phyloP scores from a whole-genome alignment of 345 rosid species.

The Pistacia atlantica region DNA sequence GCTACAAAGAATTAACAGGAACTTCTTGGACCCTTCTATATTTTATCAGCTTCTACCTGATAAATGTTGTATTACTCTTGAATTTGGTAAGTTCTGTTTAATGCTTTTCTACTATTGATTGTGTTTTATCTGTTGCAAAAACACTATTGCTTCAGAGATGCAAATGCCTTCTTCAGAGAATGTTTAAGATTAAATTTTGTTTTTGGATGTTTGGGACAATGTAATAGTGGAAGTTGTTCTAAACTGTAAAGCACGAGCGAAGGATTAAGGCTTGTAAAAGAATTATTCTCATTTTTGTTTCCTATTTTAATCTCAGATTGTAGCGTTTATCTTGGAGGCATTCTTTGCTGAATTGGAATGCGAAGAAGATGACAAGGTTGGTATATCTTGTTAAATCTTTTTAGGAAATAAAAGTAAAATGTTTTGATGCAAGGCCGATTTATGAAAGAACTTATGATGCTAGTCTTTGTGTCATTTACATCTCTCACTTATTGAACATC shows the following conservation, averaged over 20 bases:
- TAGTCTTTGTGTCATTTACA: neutral
- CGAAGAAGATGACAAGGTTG: slow-evolving; percentile 59
- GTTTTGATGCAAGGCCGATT: neutral
- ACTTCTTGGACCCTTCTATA: slow-evolving; percentile 74
- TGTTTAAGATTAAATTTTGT: neutral
- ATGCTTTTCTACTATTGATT: neutral
- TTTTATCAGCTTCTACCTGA: slow-evolving; percentile 89
- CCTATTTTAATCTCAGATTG: slow-evolving; percentile 56
- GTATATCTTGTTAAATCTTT: slow-evolving; percentile 18
- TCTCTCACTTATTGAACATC: neutral
- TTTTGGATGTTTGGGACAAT: neutral
- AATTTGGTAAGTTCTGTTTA: slow-evolving; percentile 70
- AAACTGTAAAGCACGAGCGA: neutral
- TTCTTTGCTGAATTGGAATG: slow-evolving; percentile 91
- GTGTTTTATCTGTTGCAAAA: neutral
- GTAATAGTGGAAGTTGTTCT: neutral
- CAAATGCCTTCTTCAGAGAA: neutral
- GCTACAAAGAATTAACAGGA: slow-evolving; percentile 83
- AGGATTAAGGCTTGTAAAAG: neutral
- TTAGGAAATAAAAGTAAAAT: neutral
- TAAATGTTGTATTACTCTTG: slow-evolving; percentile 77
- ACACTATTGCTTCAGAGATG: neutral
- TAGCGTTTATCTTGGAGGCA: slow-evolving; percentile 98
- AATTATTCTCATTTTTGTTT: slow-evolving; percentile 14
- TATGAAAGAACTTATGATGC: neutral